Base-by-base conservation (phyloP, 805 yeast species). In the Candida methanosorbosa region DNA sequence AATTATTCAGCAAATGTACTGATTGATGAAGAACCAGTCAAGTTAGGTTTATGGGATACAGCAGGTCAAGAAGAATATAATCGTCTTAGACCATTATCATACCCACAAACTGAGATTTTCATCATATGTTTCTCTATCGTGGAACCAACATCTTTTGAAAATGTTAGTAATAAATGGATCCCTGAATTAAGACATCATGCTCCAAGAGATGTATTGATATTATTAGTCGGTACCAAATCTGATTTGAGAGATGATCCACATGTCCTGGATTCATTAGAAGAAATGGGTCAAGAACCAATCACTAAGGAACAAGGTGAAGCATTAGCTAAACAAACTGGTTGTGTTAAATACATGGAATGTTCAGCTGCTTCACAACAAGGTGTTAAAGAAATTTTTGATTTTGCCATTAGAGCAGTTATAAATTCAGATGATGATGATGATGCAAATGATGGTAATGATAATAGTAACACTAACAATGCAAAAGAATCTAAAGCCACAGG, bases 61-160 rank as follows among this genome's bases (percentile, higher is more conserved):
- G 98, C 98, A 20, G 98, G 98, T 34, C 98, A 90, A 69, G 98
- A 90, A 73, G 98, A 90, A 69, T 90, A 92, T 61, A 98, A 90
- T 66, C 77, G 98, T 57, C 69, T 90, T 56, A 83, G 98, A 65
- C 98, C 98, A 8, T 73, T 92, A 50, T 81, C 94, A 38, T 90
- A 90, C 61, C 97, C 98, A 14, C 92, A 94, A 36, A 92, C 98
- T 5, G 98, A 90, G 61, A 96, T 90, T 30, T 90, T 90, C 56
- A 69, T 90, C 48, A 95, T 90, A 39, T 92, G 98, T 64, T 90
- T 92, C 64, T 81, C 94, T 25, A 96, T 92, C 40, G 88, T 94
- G 46, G 87, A 95, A 12, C 98, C 97, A 23, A 94, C 98, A 25
- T 81, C 94, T 16, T 92, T 90, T 60, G 97, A 92, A 63, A 90